Percentiles rank a stretch among this genome's conserved stretches.
Conservation (phyloP, 2,329 filamentous ascomycete genomes). For the Chaetoscypha palmicola region DNA sequence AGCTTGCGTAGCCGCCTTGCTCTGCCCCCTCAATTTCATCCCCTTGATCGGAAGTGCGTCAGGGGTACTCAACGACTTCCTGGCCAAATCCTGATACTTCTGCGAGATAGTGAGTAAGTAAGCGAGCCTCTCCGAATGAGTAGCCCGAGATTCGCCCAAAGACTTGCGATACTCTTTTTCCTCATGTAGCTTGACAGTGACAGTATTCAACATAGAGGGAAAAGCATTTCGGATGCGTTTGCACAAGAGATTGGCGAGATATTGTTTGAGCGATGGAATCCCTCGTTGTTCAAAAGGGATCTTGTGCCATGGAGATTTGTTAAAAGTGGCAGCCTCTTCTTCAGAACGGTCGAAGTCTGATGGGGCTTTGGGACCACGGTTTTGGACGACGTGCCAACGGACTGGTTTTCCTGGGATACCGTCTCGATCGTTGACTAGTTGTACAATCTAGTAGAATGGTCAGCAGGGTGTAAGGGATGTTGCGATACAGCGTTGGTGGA, state of each 20-base stretch:
- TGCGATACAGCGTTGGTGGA: no score
- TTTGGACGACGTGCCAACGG: conserved; percentile 34
- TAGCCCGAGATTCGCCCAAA: conserved; percentile 28
- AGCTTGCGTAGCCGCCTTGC: conserved; percentile 11
- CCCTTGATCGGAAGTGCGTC: conserved; percentile 16
- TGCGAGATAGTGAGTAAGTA: conserved; percentile 26
- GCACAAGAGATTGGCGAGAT: conserved; percentile 29
- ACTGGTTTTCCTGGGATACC: conserved; percentile 21
- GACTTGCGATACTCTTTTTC: conserved; percentile 4
- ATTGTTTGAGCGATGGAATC: conserved; percentile 27
- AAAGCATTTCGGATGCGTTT: conserved; percentile 20
- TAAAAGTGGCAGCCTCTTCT: conserved; percentile 29
- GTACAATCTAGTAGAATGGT: conserved; percentile 8
- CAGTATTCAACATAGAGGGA: conserved; percentile 22
- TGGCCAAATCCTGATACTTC: conserved; percentile 20
- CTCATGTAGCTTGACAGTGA: conserved; percentile 20
- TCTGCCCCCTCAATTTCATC: conserved; percentile 26
- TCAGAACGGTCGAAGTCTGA: conserved; percentile 24
- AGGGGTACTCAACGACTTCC: conserved; percentile 23
- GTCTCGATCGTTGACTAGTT: conserved; percentile 10
- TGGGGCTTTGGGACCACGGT: conserved; percentile 25
- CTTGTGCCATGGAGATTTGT: conserved; percentile 25
- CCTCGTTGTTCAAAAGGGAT: conserved; percentile 26
- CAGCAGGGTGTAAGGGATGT: background rate
- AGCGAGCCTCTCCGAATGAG: conserved; percentile 19